Evolutionary conservation across 495 filamentous ascomycete species (phyloP).

Genomic region (Lichenothelia convexa): DNA sequence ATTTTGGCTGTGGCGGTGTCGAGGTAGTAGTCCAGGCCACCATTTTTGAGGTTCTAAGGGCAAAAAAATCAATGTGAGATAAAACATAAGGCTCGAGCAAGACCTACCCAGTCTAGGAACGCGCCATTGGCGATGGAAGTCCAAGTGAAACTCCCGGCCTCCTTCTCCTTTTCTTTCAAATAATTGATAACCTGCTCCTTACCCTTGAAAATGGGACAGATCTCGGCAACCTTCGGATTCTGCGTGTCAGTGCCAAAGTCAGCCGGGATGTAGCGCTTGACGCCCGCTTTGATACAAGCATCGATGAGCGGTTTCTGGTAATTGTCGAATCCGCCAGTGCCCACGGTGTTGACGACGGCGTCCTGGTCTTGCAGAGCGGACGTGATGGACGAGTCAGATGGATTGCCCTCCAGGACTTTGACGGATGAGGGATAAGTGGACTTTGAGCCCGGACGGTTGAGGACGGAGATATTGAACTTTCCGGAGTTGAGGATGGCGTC

Average conservation of each 20-base stretch:
- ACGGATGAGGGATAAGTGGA: slow-evolving; percentile 8
- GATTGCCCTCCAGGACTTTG: background rate
- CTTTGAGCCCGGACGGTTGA: slow-evolving; percentile 18
- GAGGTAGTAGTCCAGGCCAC: slow-evolving; percentile 3
- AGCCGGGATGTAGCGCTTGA: slow-evolving; percentile 34
- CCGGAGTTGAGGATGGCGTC: slow-evolving; percentile 14
- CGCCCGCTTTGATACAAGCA: slow-evolving; percentile 30
- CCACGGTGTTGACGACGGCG: slow-evolving; percentile 22
- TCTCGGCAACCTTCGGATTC: background rate
- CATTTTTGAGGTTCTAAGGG: background rate
- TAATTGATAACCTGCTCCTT: slow-evolving; percentile 4
- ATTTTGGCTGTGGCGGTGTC: background rate
- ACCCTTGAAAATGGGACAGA: background rate
- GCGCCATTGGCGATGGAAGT: slow-evolving; percentile 1
- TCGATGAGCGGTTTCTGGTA: slow-evolving; percentile 31
- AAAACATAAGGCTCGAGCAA: no score
- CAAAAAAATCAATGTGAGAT: no score
- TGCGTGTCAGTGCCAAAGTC: slow-evolving; percentile 26
- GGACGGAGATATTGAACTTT: slow-evolving; percentile 20
- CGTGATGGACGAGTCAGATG: background rate
- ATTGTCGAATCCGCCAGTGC: slow-evolving; percentile 8
- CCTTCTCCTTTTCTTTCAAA: slow-evolving; percentile 2
- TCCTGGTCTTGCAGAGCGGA: slow-evolving; percentile 20
- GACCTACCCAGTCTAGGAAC: slow-evolving; percentile 5
- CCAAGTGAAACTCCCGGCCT: slow-evolving; percentile 14